Conservation (phyloP, 805 yeast genomes). For the Teunomyces kruisii region DNA sequence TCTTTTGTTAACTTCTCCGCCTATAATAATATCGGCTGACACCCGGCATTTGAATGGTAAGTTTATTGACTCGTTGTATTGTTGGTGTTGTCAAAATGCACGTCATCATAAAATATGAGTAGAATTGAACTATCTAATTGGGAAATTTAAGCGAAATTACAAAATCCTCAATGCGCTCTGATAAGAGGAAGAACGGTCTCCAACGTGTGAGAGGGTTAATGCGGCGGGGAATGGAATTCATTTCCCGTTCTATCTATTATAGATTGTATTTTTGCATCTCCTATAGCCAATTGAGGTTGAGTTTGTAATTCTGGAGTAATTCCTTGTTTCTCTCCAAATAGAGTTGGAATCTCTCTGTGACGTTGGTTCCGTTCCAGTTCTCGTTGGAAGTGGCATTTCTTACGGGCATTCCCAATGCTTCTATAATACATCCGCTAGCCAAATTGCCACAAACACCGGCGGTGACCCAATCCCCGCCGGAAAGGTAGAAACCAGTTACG, state of each 20-base stretch:
- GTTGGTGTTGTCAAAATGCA: no score
- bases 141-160: no score
- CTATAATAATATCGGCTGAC: no score
- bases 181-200: no score
- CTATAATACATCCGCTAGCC: conserved; percentile 81
- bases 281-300: neutral
- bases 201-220: neutral
- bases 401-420: conserved; percentile 73
- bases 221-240: neutral
- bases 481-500: conserved; percentile 54
- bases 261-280: no score
- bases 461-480: conserved; percentile 45
- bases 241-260: no score
- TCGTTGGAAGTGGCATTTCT: conserved; percentile 24
- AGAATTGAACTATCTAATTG: no score
- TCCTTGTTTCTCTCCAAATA: conserved; percentile 32
- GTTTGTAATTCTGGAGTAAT: conserved; percentile 2
- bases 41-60: no score
- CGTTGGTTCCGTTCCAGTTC: conserved; percentile 59
- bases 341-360: conserved; percentile 43
- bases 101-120: no score
- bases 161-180: no score
- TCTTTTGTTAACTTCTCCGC: no score
- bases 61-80: no score
- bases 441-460: conserved; percentile 70